Conservation (phyloP, 331 rosid genomes). For the Pyracantha coccinea region DNA sequence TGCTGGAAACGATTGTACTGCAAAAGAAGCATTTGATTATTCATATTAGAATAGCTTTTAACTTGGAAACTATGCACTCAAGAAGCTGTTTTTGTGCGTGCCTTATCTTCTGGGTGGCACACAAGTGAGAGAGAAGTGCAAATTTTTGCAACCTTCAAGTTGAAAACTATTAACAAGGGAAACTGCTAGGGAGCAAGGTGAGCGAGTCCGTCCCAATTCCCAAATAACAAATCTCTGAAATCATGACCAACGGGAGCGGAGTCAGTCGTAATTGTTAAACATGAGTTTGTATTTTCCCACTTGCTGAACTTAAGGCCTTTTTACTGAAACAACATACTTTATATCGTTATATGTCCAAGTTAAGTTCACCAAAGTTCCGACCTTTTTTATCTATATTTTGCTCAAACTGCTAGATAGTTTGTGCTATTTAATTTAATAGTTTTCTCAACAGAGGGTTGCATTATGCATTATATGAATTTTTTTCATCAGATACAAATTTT, state of each 20-base stretch:
- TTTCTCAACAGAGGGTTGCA: neutral
- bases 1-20: neutral
- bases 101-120: neutral
- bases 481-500: neutral
- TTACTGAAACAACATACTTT: neutral
- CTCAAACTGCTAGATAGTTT: neutral
- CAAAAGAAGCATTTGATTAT: neutral
- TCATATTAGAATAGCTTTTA: neutral
- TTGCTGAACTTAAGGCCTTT: neutral
- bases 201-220: neutral
- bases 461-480: neutral
- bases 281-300: neutral
- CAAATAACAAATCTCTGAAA: neutral
- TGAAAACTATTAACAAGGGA: neutral
- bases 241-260: neutral
- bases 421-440: neutral
- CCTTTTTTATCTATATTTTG: neutral
- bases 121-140: neutral
- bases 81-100: neutral
- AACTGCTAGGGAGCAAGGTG: no score
- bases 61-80: constrained; percentile 1
- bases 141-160: neutral
- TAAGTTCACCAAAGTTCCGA: neutral
- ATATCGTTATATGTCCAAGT: neutral
- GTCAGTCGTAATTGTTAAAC: neutral